Conservation (phyloP, 352 stramenopile genomes). For the Globisporangium sylvaticum region DNA sequence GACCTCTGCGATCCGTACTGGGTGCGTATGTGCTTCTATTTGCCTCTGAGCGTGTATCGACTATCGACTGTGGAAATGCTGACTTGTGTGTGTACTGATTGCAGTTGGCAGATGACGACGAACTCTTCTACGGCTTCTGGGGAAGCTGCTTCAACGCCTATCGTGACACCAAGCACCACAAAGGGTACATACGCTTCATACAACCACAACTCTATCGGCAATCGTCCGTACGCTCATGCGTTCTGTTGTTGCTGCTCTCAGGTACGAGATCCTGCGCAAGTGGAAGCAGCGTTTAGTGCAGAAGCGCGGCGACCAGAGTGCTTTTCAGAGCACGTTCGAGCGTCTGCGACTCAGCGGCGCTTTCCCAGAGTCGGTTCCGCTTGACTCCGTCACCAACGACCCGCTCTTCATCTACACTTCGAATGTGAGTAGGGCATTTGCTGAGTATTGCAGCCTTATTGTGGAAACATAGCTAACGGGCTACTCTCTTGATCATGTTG, state of each 20-base stretch:
- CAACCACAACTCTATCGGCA: not conserved
- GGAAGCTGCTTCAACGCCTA: slow-evolving; percentile 87
- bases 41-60: not conserved
- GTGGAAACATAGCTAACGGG: not conserved
- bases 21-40: slow-evolving; percentile 17
- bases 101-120: slow-evolving; percentile 68
- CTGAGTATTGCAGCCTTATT: not conserved
- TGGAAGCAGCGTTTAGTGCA: slow-evolving; percentile 37
- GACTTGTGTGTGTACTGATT: not conserved
- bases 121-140: slow-evolving; percentile 92
- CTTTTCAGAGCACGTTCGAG: slow-evolving; percentile 41
- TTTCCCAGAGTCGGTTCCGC: slow-evolving; percentile 25
- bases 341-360: slow-evolving; percentile 27
- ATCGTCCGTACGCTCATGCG: not conserved
- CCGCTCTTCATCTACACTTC: slow-evolving; percentile 92
- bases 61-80: not conserved
- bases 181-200: slow-evolving; percentile 53
- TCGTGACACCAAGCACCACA: slow-evolving; percentile 69
- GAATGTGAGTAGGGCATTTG: slow-evolving; percentile 53
- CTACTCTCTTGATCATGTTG: not conserved
- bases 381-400: slow-evolving; percentile 36
- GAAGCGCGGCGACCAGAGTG: slow-evolving; percentile 12
- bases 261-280: slow-evolving; percentile 56
- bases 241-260: not conserved
- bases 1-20: slow-evolving; percentile 88